phyloP scores from a whole-genome alignment of 768 basidiomycete genomes.

The Auriscalpium orientale region DNA sequence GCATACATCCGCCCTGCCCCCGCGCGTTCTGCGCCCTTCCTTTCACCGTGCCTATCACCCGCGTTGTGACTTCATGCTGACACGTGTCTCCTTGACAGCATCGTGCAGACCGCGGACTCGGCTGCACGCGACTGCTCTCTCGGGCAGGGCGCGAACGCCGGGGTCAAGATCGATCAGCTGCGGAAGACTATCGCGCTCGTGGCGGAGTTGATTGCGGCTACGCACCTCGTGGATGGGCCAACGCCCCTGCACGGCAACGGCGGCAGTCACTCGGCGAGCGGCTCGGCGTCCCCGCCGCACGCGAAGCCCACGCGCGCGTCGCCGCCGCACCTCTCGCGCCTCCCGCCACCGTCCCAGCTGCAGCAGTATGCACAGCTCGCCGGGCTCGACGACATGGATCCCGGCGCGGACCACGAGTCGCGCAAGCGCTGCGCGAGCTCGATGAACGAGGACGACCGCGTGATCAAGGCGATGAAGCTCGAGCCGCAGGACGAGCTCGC shows the following conservation, averaged over 20 bases:
- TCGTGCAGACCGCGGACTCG: slow-evolving; percentile 52
- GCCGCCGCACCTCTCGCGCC: slow-evolving; percentile 8
- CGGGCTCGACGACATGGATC: slow-evolving; percentile 20
- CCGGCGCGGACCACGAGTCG: slow-evolving; percentile 30
- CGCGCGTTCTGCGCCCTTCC: not conserved
- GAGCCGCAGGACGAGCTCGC: slow-evolving; percentile 38
- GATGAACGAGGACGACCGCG: slow-evolving; percentile 33
- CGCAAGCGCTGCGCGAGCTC: slow-evolving; percentile 47
- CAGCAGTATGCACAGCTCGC: slow-evolving; percentile 15
- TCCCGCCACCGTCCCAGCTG: not conserved
- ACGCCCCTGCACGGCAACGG: slow-evolving; percentile 12
- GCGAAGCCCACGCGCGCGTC: slow-evolving; percentile 9
- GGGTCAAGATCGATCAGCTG: slow-evolving; percentile 46
- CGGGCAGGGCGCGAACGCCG: slow-evolving; percentile 40
- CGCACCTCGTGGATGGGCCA: slow-evolving; percentile 27
- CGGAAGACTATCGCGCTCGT: slow-evolving; percentile 46
- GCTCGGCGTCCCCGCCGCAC: slow-evolving; percentile 10
- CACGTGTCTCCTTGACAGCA: slow-evolving; percentile 30
- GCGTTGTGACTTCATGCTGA: not conserved
- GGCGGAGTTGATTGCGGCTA: slow-evolving; percentile 45
- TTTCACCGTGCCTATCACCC: not conserved
- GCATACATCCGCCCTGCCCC: not conserved
- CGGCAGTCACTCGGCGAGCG: not conserved
- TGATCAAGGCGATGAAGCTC: slow-evolving; percentile 40
- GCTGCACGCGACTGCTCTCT: slow-evolving; percentile 43